Evolutionary conservation across 257 asterid genomes (phyloP), one percentile per base, ranked within the genome.

Genomic region (Solanum habrochaites): DNA sequence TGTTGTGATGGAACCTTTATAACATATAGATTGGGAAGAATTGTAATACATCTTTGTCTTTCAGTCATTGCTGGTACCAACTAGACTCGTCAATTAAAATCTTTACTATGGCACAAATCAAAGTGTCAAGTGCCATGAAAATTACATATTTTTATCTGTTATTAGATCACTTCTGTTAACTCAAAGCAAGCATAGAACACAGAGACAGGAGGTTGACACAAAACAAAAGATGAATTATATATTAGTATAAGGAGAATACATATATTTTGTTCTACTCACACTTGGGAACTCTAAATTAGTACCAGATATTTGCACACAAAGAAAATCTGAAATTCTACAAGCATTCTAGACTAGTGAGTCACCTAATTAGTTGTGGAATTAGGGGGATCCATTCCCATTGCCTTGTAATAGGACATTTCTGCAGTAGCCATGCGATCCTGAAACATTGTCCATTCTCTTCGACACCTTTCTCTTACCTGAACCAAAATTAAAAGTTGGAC

Each of bases 381-480:
- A 13, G 93, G 97, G 29, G 97, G 96, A 31, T 92, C 90, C 23
- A 93, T 93, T 82, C 98, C 98, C 94, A 88, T 88, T 23, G 91
- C 91, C 89, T 87, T 85, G 32, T 83, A 97, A 92, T 97, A 95
- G 69, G 93, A 92, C 87, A 82, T 93, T 89, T 97, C 98, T 67
- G 98, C 98, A 35, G 90, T 95, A 43, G 86, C 80, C 90, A 96
- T 29, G 6, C 99, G 94, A 77, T 94, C 95, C 81, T 90, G 97
- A 90, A 97, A 94, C 93, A 94, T 90, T 5, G 87, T 47, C 99
- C 99, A 97, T 89, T 97, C 99, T 13, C 88, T 91, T 85, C 91
- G 91, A 69, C 99, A 97, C 92, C 99, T 94, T 82, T 93, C 95
- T 74, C 98, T 88, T 47, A 95, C 99, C 99, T 97, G 86, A 78